These are phyloP conservation scores for Nitzschia sp. DNA, from an alignment of 108 stramenopile genomes.

Conservation along the genomic window DNA sequence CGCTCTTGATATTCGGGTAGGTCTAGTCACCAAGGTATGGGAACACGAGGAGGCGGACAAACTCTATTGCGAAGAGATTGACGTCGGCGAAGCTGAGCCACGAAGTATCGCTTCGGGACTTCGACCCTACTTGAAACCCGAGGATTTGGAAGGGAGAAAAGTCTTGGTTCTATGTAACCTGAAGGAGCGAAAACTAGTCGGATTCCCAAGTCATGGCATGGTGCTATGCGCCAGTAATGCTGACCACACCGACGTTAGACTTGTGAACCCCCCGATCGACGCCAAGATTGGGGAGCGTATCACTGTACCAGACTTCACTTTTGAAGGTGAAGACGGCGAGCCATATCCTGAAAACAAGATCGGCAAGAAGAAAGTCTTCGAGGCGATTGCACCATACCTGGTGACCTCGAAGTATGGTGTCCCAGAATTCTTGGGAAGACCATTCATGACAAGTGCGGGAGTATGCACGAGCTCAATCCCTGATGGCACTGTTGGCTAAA, in stretches of 20 bases:
- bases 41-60: slow-evolving; percentile 96
- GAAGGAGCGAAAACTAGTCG: slow-evolving; percentile 94
- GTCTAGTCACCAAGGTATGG: slow-evolving; percentile 91
- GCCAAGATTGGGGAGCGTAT: slow-evolving; percentile 94
- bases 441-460: slow-evolving; percentile 87
- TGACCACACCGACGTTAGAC: slow-evolving; percentile 89
- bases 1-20: slow-evolving; percentile 92
- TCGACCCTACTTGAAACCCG: slow-evolving; percentile 74
- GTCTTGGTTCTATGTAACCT: slow-evolving; percentile 98
- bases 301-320: slow-evolving; percentile 75
- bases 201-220: slow-evolving; percentile 98
- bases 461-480: slow-evolving; percentile 84
- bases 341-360: slow-evolving; percentile 92
- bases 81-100: slow-evolving; percentile 94
- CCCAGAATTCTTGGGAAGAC: slow-evolving; percentile 82
- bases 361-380: slow-evolving; percentile 98
- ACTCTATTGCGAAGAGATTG: slow-evolving; percentile 98
- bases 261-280: slow-evolving; percentile 92
- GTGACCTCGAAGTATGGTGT: slow-evolving; percentile 85
- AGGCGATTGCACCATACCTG: slow-evolving; percentile 91
- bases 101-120: slow-evolving; percentile 95
- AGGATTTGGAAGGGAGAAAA: slow-evolving; percentile 86
- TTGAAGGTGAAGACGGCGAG: slow-evolving; percentile 80
- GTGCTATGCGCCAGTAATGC: slow-evolving; percentile 92
- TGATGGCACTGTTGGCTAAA: slow-evolving; percentile 62